Conservation (phyloP, 805 yeast genomes). For the Ogataea paradorogensis region DNA sequence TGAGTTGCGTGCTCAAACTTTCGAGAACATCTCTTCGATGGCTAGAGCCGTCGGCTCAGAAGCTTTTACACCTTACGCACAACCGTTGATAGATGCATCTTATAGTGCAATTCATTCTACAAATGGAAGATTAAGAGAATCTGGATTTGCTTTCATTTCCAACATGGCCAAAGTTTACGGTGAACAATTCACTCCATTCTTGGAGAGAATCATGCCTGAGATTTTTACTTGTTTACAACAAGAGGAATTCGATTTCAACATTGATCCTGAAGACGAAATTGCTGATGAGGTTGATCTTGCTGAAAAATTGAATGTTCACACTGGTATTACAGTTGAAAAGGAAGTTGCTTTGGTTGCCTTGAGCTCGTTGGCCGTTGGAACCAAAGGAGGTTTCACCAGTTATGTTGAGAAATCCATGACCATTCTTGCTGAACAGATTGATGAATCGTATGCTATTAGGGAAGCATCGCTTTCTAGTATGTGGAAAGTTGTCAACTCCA, state of each 20-base stretch:
- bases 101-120: conserved; percentile 73
- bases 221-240: conserved; percentile 80
- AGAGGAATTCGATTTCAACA: conserved; percentile 73
- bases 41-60: conserved; percentile 96
- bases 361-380: conserved; percentile 84
- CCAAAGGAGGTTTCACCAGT: conserved; percentile 74
- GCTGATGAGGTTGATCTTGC: conserved; percentile 58
- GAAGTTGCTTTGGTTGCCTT: conserved; percentile 92
- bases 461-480: conserved; percentile 78
- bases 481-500: conserved; percentile 79
- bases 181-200: conserved; percentile 80
- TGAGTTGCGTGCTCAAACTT: conserved; percentile 86
- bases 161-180: conserved; percentile 95
- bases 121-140: conserved; percentile 84
- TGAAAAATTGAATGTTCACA: conserved; percentile 80
- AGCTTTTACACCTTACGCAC: conserved; percentile 79
- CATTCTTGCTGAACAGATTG: conserved; percentile 66
- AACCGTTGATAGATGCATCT: conserved; percentile 85
- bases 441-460: conserved; percentile 87
- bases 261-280: conserved; percentile 51
- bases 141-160: conserved; percentile 90
- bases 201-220: conserved; percentile 79
- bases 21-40: conserved; percentile 91
- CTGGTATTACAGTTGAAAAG: conserved; percentile 93
- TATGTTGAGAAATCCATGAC: conserved; percentile 69